These are phyloP conservation scores for Solanum okadae DNA, from an alignment of 257 asterid species.

Conservation along the genomic window DNA sequence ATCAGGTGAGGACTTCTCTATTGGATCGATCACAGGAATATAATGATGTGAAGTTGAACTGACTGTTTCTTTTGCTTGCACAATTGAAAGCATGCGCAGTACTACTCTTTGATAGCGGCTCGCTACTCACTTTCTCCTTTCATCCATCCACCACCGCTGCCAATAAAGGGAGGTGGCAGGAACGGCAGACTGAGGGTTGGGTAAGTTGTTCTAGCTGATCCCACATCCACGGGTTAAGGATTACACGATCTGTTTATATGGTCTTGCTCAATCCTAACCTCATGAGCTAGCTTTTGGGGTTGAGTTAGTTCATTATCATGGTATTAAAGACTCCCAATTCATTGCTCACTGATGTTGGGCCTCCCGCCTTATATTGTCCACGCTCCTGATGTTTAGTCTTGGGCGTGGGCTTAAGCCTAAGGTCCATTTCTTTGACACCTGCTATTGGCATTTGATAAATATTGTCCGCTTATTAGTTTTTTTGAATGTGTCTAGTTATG, in stretches of 20 bases:
- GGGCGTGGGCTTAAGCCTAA: no score
- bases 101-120: conserved; percentile 76
- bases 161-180: conserved; percentile 53
- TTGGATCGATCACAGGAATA: background rate
- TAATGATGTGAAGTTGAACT: background rate
- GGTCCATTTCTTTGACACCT: no score
- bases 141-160: conserved; percentile 68
- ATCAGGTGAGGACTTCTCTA: conserved; percentile 46
- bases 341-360: no score
- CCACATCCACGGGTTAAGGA: no score
- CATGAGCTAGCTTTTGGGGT: no score
- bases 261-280: no score
- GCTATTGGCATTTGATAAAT: no score
- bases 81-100: conserved; percentile 88
- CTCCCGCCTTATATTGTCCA: no score
- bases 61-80: conserved; percentile 1
- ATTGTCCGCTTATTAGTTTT: background rate
- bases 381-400: no score
- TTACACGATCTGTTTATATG: no score
- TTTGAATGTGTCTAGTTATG: conserved; percentile 43
- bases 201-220: conserved; percentile 23
- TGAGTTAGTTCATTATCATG: no score
- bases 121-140: conserved; percentile 83
- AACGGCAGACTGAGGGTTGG: conserved; percentile 72
- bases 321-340: no score